Evolutionary conservation across 2,329 filamentous ascomycete species (phyloP), one percentile per base, ranked within the genome.

Genomic region (Apiospora arundinis): DNA sequence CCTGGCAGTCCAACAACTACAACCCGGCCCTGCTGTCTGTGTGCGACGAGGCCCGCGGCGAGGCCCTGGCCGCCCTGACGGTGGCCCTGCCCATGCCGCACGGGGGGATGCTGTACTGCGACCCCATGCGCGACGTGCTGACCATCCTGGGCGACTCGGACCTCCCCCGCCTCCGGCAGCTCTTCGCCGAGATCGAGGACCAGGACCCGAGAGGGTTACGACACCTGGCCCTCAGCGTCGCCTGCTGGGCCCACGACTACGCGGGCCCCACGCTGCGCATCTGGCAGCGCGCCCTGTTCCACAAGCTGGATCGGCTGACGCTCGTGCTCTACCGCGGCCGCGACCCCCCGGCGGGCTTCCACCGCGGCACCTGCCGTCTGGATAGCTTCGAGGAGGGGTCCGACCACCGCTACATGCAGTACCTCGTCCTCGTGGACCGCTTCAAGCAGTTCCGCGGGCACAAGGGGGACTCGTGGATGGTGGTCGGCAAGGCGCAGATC

Each of bases 1-100:
- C 73, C 49, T 82, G 80, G 80, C 77, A 78, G 68, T 80, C 79
- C 2, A 74, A 72, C 68, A 78, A 77, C 48, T 74, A 74, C 70
- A 82, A 82, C 74, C 80, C 81, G 3, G 77, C 76, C 2, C 77
- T 77, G 1, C 74, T 82, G 7, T 78, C 76, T 46, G 80, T 80
- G 69, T 80, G 70, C 72, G 70, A 72, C 72, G 80, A 83, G 74
- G 73, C 80, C 14, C 81, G 81, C 69, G 69, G 70, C 9, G 71
- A 78, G 18, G 81, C 81, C 32, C 76, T 78, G 52, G 65, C 70
- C 45, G 82, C 80, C 74, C 82, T 81, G 74, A 75, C 76, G n/a
- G 76, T 80, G 69, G 71, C 74, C 23, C 73, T 82, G 23, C 68
- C 80, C 74, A 11, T 73, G 74, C 37, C 74, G 75, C 32, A 74